Conservation (phyloP, 2,329 filamentous ascomycete species). For the Hypocreales sp. region DNA sequence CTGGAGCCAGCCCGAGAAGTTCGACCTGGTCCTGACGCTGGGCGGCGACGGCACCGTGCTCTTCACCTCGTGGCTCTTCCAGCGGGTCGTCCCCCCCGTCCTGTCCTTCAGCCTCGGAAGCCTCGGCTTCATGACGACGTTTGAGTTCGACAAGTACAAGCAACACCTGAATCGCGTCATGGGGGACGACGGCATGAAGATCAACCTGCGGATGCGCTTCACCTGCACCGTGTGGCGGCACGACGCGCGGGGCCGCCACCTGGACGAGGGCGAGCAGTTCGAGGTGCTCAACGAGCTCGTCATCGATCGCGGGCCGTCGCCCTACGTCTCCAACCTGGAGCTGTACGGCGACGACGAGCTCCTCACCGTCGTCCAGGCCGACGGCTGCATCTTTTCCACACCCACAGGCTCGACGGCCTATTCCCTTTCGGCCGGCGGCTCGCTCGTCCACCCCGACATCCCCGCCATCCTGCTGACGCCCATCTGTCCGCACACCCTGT, state of each 20-base stretch:
- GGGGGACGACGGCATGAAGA: slow-evolving; percentile 90
- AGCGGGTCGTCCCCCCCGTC: slow-evolving; percentile 72
- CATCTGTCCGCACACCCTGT: slow-evolving; percentile 93
- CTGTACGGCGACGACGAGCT: slow-evolving; percentile 91
- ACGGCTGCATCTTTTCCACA: slow-evolving; percentile 95
- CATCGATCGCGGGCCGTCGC: slow-evolving; percentile 90
- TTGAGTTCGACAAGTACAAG: slow-evolving; percentile 79
- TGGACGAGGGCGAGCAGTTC: slow-evolving; percentile 86
- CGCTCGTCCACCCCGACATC: slow-evolving; percentile 90
- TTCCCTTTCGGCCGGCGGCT: slow-evolving; percentile 87
- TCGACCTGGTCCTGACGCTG: slow-evolving; percentile 82
- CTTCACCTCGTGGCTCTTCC: slow-evolving; percentile 86
- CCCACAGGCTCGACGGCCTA: slow-evolving; percentile 93
- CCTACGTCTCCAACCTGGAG: slow-evolving; percentile 93
- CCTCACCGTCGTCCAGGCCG: slow-evolving; percentile 87
- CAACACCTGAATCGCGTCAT: slow-evolving; percentile 77
- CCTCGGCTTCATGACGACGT: slow-evolving; percentile 77
- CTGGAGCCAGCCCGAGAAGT: slow-evolving; percentile 85
- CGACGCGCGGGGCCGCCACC: slow-evolving; percentile 40
- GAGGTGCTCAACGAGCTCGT: slow-evolving; percentile 97
- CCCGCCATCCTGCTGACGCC: slow-evolving; percentile 92
- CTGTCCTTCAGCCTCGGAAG: slow-evolving; percentile 74
- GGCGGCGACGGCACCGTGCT: slow-evolving; percentile 78
- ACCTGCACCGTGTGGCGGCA: slow-evolving; percentile 91
- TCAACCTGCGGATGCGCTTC: slow-evolving; percentile 96